phyloP scores from a whole-genome alignment of 495 filamentous ascomycete species.

The Penicillium egyptiacum region DNA sequence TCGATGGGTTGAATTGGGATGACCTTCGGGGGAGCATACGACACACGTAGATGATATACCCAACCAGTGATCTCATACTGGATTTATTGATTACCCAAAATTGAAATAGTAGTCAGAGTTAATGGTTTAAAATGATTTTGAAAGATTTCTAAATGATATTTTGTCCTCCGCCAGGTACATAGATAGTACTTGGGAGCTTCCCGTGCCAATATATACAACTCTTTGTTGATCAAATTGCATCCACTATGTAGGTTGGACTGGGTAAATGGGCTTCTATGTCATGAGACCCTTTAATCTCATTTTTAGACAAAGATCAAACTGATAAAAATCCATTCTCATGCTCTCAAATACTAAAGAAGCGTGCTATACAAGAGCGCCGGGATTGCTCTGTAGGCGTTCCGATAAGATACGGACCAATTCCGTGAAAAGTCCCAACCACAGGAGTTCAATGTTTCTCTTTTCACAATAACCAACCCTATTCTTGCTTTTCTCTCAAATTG shows the following conservation, averaged over 20 bases:
- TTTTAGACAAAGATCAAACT: not conserved
- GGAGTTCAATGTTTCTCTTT: not conserved
- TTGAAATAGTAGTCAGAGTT: constrained; percentile 10
- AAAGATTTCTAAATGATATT: not conserved
- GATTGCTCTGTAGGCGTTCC: not conserved
- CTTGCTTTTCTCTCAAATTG: not conserved
- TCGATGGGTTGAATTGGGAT: constrained; percentile 56
- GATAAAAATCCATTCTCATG: not conserved
- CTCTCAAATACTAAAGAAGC: not conserved
- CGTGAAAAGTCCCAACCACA: constrained; percentile 13
- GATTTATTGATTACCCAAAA: constrained; percentile 8
- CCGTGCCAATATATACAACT: not conserved
- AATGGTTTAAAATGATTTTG: not conserved
- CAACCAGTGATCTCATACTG: constrained; percentile 11
- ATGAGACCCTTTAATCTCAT: not conserved
- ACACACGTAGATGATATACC: constrained; percentile 27
- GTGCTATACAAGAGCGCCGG: not conserved
- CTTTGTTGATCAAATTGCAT: not conserved
- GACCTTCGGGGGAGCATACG: constrained; percentile 43
- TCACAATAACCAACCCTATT: not conserved
- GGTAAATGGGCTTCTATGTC: not conserved
- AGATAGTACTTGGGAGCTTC: not conserved
- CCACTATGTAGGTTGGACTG: not conserved
- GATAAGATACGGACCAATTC: constrained; percentile 14
- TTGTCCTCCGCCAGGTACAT: not conserved